Evolutionary conservation across 345 rosid species (phyloP).

Genomic region (Salix suchowensis): DNA sequence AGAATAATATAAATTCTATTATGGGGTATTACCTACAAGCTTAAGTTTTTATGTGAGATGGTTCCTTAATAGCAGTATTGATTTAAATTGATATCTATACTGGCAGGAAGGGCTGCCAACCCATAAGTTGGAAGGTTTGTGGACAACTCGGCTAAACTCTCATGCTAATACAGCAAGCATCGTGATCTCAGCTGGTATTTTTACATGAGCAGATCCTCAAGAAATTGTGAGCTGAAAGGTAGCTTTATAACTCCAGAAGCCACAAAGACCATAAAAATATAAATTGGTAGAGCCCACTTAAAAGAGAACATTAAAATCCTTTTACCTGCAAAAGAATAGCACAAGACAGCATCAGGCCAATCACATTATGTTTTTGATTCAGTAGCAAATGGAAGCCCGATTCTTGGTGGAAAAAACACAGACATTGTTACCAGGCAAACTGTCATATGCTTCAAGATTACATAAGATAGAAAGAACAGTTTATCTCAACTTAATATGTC

Average conservation of each 20-base stretch:
- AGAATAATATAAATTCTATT: no score
- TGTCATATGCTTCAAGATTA: not conserved
- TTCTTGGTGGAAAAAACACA: not conserved
- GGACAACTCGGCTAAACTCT: not conserved
- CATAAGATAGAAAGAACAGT: not conserved
- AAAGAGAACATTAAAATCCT: conserved; percentile 37
- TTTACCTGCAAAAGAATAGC: conserved; percentile 45
- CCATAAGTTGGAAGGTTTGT: conserved; percentile 1
- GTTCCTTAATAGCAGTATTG: no score
- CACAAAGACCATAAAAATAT: conserved; percentile 53
- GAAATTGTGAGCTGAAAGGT: conserved; percentile 48
- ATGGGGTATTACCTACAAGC: no score
- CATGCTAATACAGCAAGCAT: not conserved
- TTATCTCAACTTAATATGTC: not conserved
- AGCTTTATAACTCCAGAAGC: conserved; percentile 58
- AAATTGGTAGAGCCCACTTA: conserved; percentile 59
- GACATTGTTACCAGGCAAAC: not conserved
- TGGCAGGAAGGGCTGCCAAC: not conserved
- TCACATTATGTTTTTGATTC: not conserved
- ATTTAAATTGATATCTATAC: not conserved
- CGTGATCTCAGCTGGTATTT: not conserved
- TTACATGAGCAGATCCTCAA: conserved; percentile 67
- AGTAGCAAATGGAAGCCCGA: not conserved
- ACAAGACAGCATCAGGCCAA: not conserved
- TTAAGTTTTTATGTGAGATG: no score